phyloP scores from a whole-genome alignment of 306 rosid genomes.

The Inga laurina region DNA sequence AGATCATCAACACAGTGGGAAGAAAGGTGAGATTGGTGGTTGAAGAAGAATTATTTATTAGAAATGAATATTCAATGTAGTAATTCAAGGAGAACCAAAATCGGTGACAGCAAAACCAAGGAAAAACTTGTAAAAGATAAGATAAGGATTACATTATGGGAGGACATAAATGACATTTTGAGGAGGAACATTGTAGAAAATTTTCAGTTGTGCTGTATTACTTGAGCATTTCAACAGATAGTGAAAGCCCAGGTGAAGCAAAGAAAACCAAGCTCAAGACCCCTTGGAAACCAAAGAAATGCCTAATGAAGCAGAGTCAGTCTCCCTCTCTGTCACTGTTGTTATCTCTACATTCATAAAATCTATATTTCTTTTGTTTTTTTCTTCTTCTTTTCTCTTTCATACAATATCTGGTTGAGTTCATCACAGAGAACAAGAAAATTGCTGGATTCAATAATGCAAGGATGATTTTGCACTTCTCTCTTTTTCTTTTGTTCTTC shows the following conservation, averaged over 20 bases:
- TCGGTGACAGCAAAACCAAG: background rate
- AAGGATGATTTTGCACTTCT: constrained; percentile 10
- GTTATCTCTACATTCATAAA: background rate
- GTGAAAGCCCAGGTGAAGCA: constrained; percentile 51
- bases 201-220: background rate
- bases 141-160: background rate
- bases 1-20: background rate
- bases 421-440: constrained; percentile 89
- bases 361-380: background rate
- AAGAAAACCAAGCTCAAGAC: constrained; percentile 73
- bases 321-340: constrained; percentile 27
- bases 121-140: background rate
- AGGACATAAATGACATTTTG: background rate
- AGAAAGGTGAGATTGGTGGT: background rate
- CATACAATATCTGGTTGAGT: constrained; percentile 89
- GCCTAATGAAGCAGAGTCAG: constrained; percentile 62
- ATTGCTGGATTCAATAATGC: constrained; percentile 94
- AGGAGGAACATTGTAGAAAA: background rate
- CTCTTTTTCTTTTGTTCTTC: background rate
- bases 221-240: constrained; percentile 51
- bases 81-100: background rate
- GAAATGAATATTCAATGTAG: background rate
- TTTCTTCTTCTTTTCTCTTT: background rate
- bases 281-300: constrained; percentile 69
- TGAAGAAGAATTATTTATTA: background rate